A percentile compares a stretch with the other conserved stretches of the same genome.
Evolutionary conservation across 148 eudicot genomes (phyloP).

Genomic region (Chenopodium berlandieri): DNA sequence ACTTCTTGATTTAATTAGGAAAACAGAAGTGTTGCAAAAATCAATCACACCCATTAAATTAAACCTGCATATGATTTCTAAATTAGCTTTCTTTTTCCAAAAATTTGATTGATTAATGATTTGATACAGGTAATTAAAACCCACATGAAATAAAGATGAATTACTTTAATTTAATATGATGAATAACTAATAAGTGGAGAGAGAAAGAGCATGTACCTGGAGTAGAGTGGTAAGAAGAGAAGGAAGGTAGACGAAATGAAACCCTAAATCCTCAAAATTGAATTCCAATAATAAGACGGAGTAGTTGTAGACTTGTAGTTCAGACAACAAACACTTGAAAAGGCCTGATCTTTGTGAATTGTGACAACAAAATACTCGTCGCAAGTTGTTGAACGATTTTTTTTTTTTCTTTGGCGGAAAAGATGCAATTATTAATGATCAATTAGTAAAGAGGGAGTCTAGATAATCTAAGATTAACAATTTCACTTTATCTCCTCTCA

Average conservation of each 20-base stretch:
- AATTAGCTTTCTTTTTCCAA: slow-evolving; percentile 3
- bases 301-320: background rate
- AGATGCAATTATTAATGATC: too few species aligned
- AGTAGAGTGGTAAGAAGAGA: background rate
- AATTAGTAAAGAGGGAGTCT: too few species aligned
- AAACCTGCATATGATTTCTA: slow-evolving; percentile 26
- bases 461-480: too few species aligned
- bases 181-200: background rate
- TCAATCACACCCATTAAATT: slow-evolving; percentile 66
- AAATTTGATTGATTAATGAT: background rate
- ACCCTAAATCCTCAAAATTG: slow-evolving; percentile 22
- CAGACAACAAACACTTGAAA: slow-evolving; percentile 11
- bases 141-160: background rate
- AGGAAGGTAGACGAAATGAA: slow-evolving; percentile 3
- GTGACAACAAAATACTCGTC: background rate
- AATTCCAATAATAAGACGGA: too few species aligned
- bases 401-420: too few species aligned
- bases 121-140: background rate
- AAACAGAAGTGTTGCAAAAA: slow-evolving; percentile 42
- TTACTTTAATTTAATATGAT: slow-evolving; percentile 5
- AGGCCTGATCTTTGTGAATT: background rate
- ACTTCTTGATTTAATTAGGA: slow-evolving; percentile 36
- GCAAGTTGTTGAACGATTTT: background rate
- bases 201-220: slow-evolving; percentile 6
- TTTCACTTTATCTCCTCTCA: too few species aligned